Base-by-base conservation (phyloP, 139 green algal genomes). In the Volvox africanus region DNA sequence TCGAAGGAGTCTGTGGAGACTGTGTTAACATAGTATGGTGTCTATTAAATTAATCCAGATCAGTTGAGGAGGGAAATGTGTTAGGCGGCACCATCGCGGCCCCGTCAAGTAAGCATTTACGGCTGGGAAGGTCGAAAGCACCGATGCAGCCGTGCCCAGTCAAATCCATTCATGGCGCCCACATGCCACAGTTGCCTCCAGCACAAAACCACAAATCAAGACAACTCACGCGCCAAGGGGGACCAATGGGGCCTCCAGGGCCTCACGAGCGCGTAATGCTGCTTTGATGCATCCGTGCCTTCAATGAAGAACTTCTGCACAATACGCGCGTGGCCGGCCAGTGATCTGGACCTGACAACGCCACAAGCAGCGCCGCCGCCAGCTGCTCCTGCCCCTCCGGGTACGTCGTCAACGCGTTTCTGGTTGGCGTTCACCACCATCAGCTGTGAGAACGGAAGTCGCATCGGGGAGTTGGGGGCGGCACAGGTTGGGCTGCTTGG, bases 171-270 rank as follows among this genome's bases (percentile, higher is more conserved):
- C 5, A 55, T 55, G 44, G 5, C 44, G 44, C 44, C 44, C 44
- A 55, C 44, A 55, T 5, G 44, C 44, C 44, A 55, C 67, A 75
- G 9, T 75, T 6, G 67, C 67, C 67, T 75, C 11, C 67, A 75
- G 2, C 67, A 75, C 67, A 80, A 33, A 80, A 33, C 32, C 73
- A 80, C 13, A 35, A 13, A 35, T 19, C 37, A 2, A 80, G 2
- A 55, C 26, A 22, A 89, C 83, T 30, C 68, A 89, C 85, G 32
- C 9, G 85, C 69, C 44, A 55, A 9, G 2, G 85, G 85, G n/a
- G 85, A 69, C 85, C 85, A 89, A 75, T 2, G 28, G 19, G 85
- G 85, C 85, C 85, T 35, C 85, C 85, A 89, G 18, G 71, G 71
- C 37, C 85, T 36, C 69, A 36, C n/a, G 19, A 61, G 24, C 6